These are phyloP conservation scores for Evansstolkia leycettana DNA, from an alignment of 495 filamentous ascomycete genomes.

Conservation along the genomic window DNA sequence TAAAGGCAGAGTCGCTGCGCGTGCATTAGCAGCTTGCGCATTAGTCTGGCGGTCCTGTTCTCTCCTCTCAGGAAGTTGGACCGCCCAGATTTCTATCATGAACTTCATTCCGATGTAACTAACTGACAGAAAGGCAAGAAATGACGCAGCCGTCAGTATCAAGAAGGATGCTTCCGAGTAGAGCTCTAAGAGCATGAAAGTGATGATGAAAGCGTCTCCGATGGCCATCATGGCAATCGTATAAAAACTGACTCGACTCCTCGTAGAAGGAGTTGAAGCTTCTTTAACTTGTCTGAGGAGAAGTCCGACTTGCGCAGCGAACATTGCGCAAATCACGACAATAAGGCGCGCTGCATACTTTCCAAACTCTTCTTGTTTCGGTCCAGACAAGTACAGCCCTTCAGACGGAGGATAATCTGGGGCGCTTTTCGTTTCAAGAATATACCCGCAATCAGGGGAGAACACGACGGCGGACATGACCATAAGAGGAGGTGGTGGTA, in stretches of 20 bases:
- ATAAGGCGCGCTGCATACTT: slow-evolving; percentile 54
- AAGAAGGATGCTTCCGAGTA: slow-evolving; percentile 56
- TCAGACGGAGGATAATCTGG: slow-evolving; percentile 56
- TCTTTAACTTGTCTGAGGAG: slow-evolving; percentile 82
- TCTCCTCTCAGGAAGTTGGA: slow-evolving; percentile 72
- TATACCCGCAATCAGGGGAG: slow-evolving; percentile 86
- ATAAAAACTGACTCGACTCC: slow-evolving; percentile 82
- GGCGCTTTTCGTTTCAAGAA: slow-evolving; percentile 78
- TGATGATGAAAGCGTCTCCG: slow-evolving; percentile 62
- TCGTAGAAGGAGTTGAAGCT: slow-evolving; percentile 84
- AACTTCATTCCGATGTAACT: slow-evolving; percentile 73
- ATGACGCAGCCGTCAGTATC: slow-evolving; percentile 51
- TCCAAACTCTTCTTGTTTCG: slow-evolving; percentile 66
- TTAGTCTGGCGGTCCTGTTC: slow-evolving; percentile 31
- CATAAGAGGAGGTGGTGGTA: slow-evolving; percentile 53
- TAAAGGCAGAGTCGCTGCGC: slow-evolving; percentile 41
- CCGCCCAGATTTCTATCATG: slow-evolving; percentile 74
- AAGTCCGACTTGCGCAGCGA: slow-evolving; percentile 60
- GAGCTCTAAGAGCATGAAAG: slow-evolving; percentile 50
- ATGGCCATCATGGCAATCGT: slow-evolving; percentile 77
- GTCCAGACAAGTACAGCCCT: slow-evolving; percentile 55
- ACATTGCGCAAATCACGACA: slow-evolving; percentile 48
- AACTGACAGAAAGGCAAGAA: slow-evolving; percentile 61
- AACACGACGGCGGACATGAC: slow-evolving; percentile 77
- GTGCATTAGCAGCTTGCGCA: slow-evolving; percentile 12